Evolutionary conservation across 1,284 basidiomycete species (phyloP).

Genomic region (Mrakiaceae sp.): DNA sequence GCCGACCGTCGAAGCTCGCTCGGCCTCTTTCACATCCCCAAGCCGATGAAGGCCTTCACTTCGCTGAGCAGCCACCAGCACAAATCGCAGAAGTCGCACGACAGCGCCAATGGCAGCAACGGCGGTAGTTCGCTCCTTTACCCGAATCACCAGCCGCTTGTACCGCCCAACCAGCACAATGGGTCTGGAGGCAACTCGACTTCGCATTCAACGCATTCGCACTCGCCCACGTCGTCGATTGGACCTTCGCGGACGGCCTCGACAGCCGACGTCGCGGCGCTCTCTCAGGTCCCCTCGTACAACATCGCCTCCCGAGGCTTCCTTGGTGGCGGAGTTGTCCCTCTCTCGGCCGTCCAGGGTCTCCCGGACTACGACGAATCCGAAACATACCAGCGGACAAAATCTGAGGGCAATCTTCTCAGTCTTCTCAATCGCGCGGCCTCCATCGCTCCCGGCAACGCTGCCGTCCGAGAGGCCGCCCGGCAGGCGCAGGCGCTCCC

Average conservation of each 20-base stretch:
- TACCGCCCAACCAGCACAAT: not conserved
- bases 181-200: not conserved
- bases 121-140: not conserved
- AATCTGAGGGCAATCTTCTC: slow-evolving; percentile 11
- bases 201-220: not conserved
- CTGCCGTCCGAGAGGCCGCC: not conserved
- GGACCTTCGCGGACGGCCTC: slow-evolving; percentile 11
- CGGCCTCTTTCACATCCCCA: slow-evolving; percentile 22
- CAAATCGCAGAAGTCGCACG: too few species aligned
- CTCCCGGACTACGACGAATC: slow-evolving; percentile 70
- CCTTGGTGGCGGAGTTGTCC: slow-evolving; percentile 70
- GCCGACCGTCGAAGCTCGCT: slow-evolving; percentile 18
- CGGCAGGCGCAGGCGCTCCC: not conserved
- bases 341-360: slow-evolving; percentile 57
- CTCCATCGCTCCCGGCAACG: not conserved
- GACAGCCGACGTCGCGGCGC: slow-evolving; percentile 24
- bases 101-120: too few species aligned
- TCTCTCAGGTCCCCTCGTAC: slow-evolving; percentile 61
- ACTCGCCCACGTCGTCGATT: not conserved
- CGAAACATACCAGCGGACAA: slow-evolving; percentile 26
- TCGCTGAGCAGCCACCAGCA: slow-evolving; percentile 13
- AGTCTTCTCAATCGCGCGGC: not conserved
- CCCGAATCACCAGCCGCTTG: not conserved
- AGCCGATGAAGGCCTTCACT: slow-evolving; percentile 23
- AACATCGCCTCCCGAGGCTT: slow-evolving; percentile 66